Base-by-base conservation (phyloP, 176 grass and related monocot genomes). In the Musa troglodytarum region DNA sequence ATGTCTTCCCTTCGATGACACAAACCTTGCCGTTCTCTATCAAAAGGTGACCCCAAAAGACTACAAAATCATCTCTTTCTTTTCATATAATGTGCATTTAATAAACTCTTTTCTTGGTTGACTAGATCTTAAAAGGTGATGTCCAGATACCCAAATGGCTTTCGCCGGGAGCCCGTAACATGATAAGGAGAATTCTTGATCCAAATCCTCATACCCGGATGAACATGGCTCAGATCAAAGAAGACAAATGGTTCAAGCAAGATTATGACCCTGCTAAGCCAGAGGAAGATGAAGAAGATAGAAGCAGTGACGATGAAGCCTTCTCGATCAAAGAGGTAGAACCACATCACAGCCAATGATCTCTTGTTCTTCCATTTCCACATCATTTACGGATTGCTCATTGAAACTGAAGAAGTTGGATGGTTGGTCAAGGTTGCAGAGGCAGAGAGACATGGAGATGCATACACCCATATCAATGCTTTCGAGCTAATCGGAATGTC, bases 401-500 rank as follows among this genome's bases (percentile, higher is more conserved):
- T 53, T 55, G 20, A 54, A 54, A 53, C 12, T 53, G 5, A 73
- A 52, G 23, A 68, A 53, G 0, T 28, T 69, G 63, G 14, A 67
- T 20, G 12, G 10, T 78, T 68, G 14, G 21, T 69, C 52, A 69
- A 78, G 76, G 24, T 78, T 49, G 25, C 76, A 43, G 76, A 78
- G 11, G 8, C 76, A 68, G 50, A 78, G 15, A 74, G 15, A 56
- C 72, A 69, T 49, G 76, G 25, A 43, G n/a, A 78, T 22, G 17
- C 22, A 1, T 50, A 22, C 88, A 87, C 80, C 16, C 84, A 99
- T 70, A 99, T 99, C 28, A 92, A 93, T 83, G 95, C 95, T 71
- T 99, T 99, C 80, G 84, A 99, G 79, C 84, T 99, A 74, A 99
- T 99, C 20, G 95, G 95, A 72, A 99, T 99, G 95, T 99, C 88